Base-by-base conservation (phyloP, 129 eudicot species). In the Sambucus nigra region DNA sequence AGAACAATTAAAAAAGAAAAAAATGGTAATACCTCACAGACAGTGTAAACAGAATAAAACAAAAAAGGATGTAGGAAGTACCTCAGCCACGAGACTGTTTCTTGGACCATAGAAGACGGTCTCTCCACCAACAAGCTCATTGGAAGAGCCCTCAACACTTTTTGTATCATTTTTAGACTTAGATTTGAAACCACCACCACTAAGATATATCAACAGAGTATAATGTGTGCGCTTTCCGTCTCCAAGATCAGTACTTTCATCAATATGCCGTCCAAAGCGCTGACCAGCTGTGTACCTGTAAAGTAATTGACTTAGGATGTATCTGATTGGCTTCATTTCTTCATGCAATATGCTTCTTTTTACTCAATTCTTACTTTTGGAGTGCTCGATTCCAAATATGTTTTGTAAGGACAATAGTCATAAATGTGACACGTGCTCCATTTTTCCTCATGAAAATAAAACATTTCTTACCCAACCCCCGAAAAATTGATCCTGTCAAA, bases 241-340 rank as follows among this genome's bases (percentile, higher is more conserved):
- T 46, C 91, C 99, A 68, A 92, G 73, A 65, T 82, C 87, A 11
- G 72, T 74, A 61, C 99, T 82, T 77, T 92, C 99, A 80, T 92
- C 99, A 68, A 92, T 82, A 67, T 92, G 99, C 50, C 85, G 64
- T 44, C 99, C 99, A 80, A 92, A 92, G 57, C 92, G 75, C 72
- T 92, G 99, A 48, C 96, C 96, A 56, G 66, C 72, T 63, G 70
- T 80, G 73, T 92, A 92, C 87, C 96, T 92, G 73, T 17, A 50
- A 47, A n/a, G n/a, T n/a, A n/a, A n/a, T n/a, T n/a, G n/a, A n/a
- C n/a, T n/a, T n/a, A n/a, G n/a, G n/a, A n/a, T n/a, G n/a, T n/a
- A n/a, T n/a, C n/a, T n/a, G n/a, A n/a, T n/a, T n/a, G n/a, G n/a
- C n/a, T n/a, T n/a, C n/a, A n/a, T n/a, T n/a, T n/a, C n/a, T n/a